A percentile compares a stretch with the other conserved stretches of the same genome.
phyloP scores from a whole-genome alignment of 2,329 filamentous ascomycete species.

The Phialocephala sp. region DNA sequence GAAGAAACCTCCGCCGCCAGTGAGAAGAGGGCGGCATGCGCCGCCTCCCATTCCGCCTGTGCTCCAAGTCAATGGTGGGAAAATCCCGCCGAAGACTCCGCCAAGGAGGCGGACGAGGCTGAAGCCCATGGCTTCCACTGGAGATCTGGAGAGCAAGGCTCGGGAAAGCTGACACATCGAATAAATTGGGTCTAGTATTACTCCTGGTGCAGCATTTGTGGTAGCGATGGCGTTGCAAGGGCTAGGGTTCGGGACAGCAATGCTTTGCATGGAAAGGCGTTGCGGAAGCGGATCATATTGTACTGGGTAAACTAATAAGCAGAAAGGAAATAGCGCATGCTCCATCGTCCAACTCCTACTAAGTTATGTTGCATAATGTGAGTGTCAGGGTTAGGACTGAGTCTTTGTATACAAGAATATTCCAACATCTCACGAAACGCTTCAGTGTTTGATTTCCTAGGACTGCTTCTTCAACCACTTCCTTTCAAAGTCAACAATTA shows the following conservation, averaged over 20 bases:
- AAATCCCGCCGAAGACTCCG: slow-evolving; percentile 43
- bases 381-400: not conserved
- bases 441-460: not conserved
- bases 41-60: slow-evolving; percentile 38
- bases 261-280: slow-evolving; percentile 4
- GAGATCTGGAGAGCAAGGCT: slow-evolving; percentile 17
- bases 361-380: not conserved
- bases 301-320: not conserved
- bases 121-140: slow-evolving; percentile 35
- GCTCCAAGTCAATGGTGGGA: slow-evolving; percentile 34
- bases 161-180: not conserved
- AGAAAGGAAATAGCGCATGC: not conserved
- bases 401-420: not conserved
- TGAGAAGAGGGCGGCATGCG: slow-evolving; percentile 33
- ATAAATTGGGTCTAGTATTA: not conserved
- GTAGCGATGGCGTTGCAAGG: slow-evolving; percentile 22
- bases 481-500: too few relatives aligned
- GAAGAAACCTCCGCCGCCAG: slow-evolving; percentile 30
- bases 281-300: not conserved
- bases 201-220: slow-evolving; percentile 8
- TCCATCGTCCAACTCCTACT: not conserved
- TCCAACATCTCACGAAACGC: not conserved
- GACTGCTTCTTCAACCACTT: not conserved
- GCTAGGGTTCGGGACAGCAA: not conserved
- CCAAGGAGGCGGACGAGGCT: slow-evolving; percentile 42